These are phyloP conservation scores for Schizonepeta tenuifolia DNA, from an alignment of 257 asterid genomes.

Conservation along the genomic window DNA sequence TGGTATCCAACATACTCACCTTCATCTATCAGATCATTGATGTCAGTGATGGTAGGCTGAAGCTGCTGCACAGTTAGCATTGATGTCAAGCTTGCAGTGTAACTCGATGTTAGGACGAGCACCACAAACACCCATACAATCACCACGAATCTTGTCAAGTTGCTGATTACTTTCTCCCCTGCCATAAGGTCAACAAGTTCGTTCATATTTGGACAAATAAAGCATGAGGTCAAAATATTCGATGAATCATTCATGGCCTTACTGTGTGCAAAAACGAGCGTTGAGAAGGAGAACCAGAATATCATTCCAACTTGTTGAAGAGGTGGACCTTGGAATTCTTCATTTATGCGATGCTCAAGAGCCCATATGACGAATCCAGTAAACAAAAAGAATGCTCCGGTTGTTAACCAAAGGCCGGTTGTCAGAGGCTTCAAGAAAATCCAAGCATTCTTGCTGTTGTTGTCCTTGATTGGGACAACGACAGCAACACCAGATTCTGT, in stretches of 20 bases:
- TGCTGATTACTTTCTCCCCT: conserved; percentile 51
- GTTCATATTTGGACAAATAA: not conserved
- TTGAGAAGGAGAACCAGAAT: conserved; percentile 63
- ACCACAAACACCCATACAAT: conserved; percentile 53
- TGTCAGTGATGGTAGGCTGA: conserved; percentile 23
- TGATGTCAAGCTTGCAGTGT: conserved; percentile 52
- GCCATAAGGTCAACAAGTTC: not conserved
- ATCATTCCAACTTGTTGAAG: conserved; percentile 49
- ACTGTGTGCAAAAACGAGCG: conserved; percentile 62
- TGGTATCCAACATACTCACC: conserved; percentile 42
- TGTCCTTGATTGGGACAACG: conserved; percentile 41
- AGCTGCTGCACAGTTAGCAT: conserved; percentile 40
- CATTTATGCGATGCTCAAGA: conserved; percentile 55
- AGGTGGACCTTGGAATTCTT: conserved; percentile 53
- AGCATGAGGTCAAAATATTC: no score
- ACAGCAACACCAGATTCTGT: conserved; percentile 44
- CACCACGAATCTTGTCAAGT: conserved; percentile 46
- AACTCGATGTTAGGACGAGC: conserved; percentile 43
- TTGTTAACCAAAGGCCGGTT: conserved; percentile 49
- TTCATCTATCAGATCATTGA: conserved; percentile 27
- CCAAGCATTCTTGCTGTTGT: conserved; percentile 52
- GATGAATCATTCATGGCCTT: not conserved
- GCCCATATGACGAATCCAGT: conserved; percentile 57
- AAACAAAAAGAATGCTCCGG: conserved; percentile 49
- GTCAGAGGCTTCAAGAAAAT: conserved; percentile 56